Evolutionary conservation across 805 yeast genomes (phyloP), one percentile per base, ranked within the genome.

Genomic region (Candida multigemmis): DNA sequence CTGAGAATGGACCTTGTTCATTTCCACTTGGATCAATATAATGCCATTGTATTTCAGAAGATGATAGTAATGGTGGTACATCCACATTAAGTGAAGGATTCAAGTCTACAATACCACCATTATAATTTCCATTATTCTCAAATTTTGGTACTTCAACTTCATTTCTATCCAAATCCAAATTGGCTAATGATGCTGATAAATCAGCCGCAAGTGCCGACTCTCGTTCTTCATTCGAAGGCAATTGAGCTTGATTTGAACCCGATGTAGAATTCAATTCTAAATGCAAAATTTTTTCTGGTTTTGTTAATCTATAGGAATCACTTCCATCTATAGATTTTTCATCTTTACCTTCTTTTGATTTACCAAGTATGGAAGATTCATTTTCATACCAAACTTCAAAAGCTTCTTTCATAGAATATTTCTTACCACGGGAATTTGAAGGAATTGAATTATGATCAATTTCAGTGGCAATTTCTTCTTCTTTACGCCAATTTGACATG

Each of bases 1-100:
- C 85, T 24, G 62, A 60, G 51, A 84, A 84, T 3, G 95, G 94
- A 13, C 95, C 95, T 46, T 83, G 94, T 35, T 73, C 75, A 26
- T 53, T 64, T 4, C 81, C 83, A 21, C 64, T 49, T 0, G 83
- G 74, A 48, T 84, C 95, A 29, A 77, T 54, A 48, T 84, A 84
- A 32, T 56, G 55, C 95, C 95, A 84, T 25, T 64, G 55, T 38
- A 76, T 61, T 27, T 59, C 49, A 16, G 48, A 58, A 2, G 74
- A 65, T 2, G 55, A 41, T 9, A 65, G 21, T 11, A 37, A 31
- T 11, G 23, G 37, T n/a, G 26, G 27, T 11, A 12, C 26, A 13
- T 23, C 25, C 8, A 22, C 23, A 10, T 7, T 11, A 19, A 35
- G 35, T 11, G 30, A 45, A 14, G 39, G 31, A 16, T 9, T 24